Evolutionary conservation across 202 grass and related monocot genomes (phyloP).

Genomic region (Setaria viridis): DNA sequence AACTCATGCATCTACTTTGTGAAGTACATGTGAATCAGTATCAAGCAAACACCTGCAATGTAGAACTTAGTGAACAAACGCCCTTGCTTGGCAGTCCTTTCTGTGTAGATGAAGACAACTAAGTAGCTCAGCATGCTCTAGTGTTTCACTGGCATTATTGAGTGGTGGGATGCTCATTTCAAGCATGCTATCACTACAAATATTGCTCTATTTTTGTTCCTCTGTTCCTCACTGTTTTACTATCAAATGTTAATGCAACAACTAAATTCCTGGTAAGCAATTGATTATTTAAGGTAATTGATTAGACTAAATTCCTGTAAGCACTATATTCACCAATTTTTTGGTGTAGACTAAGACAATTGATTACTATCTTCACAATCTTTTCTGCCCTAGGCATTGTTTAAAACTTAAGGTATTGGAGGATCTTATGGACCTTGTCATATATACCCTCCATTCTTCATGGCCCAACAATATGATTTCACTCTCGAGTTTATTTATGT

Average conservation of each 20-base stretch:
- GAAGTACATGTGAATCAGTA: not conserved
- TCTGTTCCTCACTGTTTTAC: not conserved
- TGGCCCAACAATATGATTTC: not conserved
- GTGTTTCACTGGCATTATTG: not conserved
- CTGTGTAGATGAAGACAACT: slow-evolving; percentile 16
- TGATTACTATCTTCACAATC: not conserved
- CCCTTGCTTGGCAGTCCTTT: slow-evolving; percentile 1
- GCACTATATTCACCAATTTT: not conserved
- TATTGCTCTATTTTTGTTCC: not conserved
- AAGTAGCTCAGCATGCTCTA: not conserved
- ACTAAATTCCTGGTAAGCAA: not conserved
- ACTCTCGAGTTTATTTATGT: not conserved
- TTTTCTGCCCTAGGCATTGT: not conserved
- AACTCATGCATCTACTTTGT: not conserved
- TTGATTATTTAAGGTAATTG: no score
- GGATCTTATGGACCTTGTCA: not conserved
- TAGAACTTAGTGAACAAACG: not conserved
- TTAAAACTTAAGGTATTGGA: not conserved
- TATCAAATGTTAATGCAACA: not conserved
- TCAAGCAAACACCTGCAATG: not conserved
- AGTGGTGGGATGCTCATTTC: not conserved
- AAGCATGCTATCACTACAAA: not conserved
- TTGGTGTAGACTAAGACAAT: not conserved
- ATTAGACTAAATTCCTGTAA: not conserved
- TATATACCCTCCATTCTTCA: not conserved